A percentile compares a stretch with the other conserved stretches of the same genome.
These are phyloP conservation scores for Colletotrichum agaves DNA, from an alignment of 2,329 filamentous ascomycete species.

Conservation along the genomic window DNA sequence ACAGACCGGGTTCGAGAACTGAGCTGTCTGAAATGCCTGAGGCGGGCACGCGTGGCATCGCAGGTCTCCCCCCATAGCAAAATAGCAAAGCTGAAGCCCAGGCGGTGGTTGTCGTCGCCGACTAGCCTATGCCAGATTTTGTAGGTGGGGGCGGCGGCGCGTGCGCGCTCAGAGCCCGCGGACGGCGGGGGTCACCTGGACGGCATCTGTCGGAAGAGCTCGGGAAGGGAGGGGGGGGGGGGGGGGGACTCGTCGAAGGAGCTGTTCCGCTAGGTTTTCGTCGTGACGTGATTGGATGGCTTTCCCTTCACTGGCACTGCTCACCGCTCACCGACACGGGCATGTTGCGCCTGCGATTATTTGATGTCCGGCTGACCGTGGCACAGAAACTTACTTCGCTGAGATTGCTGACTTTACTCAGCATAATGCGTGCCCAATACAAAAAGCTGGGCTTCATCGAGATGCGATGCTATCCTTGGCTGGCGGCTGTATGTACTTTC, in stretches of 20 bases:
- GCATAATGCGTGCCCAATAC: background rate
- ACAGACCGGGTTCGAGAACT: slow-evolving; percentile 25
- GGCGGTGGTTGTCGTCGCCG: slow-evolving; percentile 1
- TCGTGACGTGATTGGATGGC: slow-evolving; percentile 13
- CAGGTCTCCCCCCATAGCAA: background rate
- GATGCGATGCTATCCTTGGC: no score
- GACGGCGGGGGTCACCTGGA: slow-evolving; percentile 16
- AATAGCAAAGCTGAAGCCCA: background rate
- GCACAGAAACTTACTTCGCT: background rate
- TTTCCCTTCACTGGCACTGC: background rate
- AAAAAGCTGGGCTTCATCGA: no score
- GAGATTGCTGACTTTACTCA: background rate
- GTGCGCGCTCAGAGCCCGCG: slow-evolving; percentile 10
- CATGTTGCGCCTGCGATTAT: background rate
- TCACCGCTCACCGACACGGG: background rate
- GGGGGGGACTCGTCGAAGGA: background rate
- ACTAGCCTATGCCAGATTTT: background rate
- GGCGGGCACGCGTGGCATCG: background rate
- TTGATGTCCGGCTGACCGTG: background rate
- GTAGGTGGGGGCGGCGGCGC: background rate
- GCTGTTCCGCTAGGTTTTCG: slow-evolving; percentile 29
- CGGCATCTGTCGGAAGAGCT: slow-evolving; percentile 29
- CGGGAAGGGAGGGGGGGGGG: slow-evolving; percentile 14
- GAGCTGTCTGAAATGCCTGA: background rate
- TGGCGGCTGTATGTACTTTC: no score